Conservation (phyloP, 257 asterid genomes). For the Nicotiana attenuata region DNA sequence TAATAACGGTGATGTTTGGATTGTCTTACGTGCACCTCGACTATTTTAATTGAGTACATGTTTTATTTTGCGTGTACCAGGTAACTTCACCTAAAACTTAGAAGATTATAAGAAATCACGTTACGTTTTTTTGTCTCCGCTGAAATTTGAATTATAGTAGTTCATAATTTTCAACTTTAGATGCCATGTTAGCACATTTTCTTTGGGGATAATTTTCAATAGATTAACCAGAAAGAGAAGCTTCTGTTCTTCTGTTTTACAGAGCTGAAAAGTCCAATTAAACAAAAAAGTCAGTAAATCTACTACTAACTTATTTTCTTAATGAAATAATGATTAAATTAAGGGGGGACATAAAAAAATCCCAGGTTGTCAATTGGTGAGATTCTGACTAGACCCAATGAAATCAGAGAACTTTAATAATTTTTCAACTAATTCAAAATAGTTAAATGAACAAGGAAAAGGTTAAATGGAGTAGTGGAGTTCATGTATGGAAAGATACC, state of each 20-base stretch:
- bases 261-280: not conserved
- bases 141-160: not conserved
- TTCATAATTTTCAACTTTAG: not conserved
- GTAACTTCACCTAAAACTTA: conserved; percentile 4
- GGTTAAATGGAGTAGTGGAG: conserved; percentile 22
- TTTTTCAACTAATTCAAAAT: not conserved
- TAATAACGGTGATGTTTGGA: too few relatives aligned
- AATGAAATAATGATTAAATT: not conserved
- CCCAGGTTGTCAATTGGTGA: conserved; percentile 62
- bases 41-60: conserved; percentile 37
- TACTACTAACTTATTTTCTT: not conserved
- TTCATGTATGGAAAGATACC: conserved; percentile 26
- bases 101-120: conserved; percentile 44
- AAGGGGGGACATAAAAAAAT: conserved; percentile 16
- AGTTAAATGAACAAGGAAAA: conserved; percentile 9
- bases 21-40: conserved; percentile 33
- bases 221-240: conserved; percentile 31
- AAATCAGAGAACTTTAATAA: conserved; percentile 11
- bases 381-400: conserved; percentile 64
- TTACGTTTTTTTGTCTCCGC: not conserved
- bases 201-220: conserved; percentile 29
- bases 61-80: not conserved
- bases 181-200: conserved; percentile 26
- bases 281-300: not conserved
- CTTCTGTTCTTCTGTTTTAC: conserved; percentile 27